A percentile compares a stretch with the other conserved stretches of the same genome.
phyloP scores from a whole-genome alignment of 768 basidiomycete species.

The Termitomyces sp. region DNA sequence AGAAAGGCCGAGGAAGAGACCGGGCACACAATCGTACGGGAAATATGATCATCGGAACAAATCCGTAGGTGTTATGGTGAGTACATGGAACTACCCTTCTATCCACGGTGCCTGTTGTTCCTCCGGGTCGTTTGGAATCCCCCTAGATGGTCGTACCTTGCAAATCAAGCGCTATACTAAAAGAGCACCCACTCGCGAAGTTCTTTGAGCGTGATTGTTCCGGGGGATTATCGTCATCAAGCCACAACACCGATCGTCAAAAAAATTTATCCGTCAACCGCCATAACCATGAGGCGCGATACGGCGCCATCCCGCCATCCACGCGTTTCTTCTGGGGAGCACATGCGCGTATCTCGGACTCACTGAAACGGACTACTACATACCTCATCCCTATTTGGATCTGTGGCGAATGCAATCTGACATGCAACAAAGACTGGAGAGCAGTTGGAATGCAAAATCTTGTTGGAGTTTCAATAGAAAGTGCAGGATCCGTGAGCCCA shows the following conservation, averaged over 20 bases:
- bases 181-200: neutral
- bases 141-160: neutral
- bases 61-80: neutral
- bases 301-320: neutral
- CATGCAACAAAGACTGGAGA: neutral
- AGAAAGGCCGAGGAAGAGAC: no score
- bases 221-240: neutral
- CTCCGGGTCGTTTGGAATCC: no score
- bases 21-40: neutral
- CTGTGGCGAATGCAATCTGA: neutral
- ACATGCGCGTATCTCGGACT: neutral
- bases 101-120: neutral
- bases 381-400: neutral
- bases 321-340: neutral
- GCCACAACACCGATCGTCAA: neutral
- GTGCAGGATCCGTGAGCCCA: neutral
- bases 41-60: neutral
- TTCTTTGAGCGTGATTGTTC: neutral
- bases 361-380: neutral
- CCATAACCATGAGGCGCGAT: neutral
- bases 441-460: neutral
- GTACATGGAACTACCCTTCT: neutral
- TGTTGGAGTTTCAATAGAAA: neutral
- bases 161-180: neutral
- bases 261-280: neutral